Base-by-base conservation (phyloP, 1,139 yeast species). In the Candida sojae region DNA sequence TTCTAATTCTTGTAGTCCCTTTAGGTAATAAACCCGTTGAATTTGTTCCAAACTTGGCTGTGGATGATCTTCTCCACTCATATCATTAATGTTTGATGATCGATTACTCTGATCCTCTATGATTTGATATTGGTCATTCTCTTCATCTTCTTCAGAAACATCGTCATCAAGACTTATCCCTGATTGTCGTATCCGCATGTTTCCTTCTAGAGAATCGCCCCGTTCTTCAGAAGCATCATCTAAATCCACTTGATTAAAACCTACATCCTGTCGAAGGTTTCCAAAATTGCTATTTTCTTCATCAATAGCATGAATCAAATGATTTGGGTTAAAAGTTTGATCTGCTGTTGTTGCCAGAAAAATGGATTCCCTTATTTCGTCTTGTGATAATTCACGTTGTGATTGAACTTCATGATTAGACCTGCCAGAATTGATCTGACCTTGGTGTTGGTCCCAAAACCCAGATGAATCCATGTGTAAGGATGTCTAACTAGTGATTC, bases 1-100 rank as follows among this genome's bases (percentile, higher is more conserved):
- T 51, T 86, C 92, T 52, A 86, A 64, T 47, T 80, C 82, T 48
- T 77, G 77, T 2, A 84, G 62, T 0, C 86, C 88, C 48, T 68
- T 67, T 7, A 66, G 51, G 49, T 75, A 73, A 53, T 74, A 79
- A 3, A 75, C 77, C 34, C 69, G 53, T 54, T 75, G 80, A 2
- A 69, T 59, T 49, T 71, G 74, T 54, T 72, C 77, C 37, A 68
- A 53, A 7, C 70, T 67, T 0, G 74, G 74, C 42, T 69, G 75
- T 6, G 30, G 31, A 4, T 41, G 44, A 11, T 23, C 25, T n/a
- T 9, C 25, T 28, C 25, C 28, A 32, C 25, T 44, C 21, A 17
- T 17, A 34, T 35, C 39, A 41, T 36, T 47, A 29, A 17, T 13
- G 8, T 41, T 42, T 10, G 37, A 35, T 21, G 44, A 42, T 26